Conservation (phyloP, 208 protist species). For the Trypanosoma scelopori region DNA sequence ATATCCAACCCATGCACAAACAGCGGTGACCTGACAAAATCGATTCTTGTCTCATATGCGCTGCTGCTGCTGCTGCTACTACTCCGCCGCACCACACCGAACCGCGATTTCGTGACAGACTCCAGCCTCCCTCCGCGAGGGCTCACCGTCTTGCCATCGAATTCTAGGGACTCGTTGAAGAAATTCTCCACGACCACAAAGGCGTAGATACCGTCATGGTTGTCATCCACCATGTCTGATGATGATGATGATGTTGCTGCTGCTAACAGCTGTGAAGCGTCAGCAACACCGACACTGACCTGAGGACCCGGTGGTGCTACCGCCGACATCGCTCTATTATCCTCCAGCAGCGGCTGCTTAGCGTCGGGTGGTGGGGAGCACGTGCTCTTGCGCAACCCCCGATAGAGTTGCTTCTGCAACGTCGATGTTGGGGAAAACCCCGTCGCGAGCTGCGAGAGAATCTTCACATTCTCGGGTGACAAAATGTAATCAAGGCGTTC, state of each 20-base stretch:
- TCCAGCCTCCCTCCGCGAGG: constrained; percentile 46
- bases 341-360: neutral
- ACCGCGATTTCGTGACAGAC: constrained; percentile 34
- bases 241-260: constrained; percentile 25
- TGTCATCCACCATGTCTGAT: constrained; percentile 1
- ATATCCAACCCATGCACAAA: constrained; percentile 58
- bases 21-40: constrained; percentile 54
- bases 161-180: constrained; percentile 35
- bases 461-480: constrained; percentile 66
- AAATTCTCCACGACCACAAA: constrained; percentile 56
- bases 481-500: constrained; percentile 73
- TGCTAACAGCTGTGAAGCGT: constrained; percentile 28
- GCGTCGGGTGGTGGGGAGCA: constrained; percentile 5
- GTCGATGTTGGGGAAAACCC: constrained; percentile 53
- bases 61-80: constrained; percentile 13
- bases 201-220: constrained; percentile 28
- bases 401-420: constrained; percentile 60
- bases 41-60: constrained; percentile 35
- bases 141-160: constrained; percentile 30
- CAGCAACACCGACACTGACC: neutral
- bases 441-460: constrained; percentile 42
- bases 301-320: constrained; percentile 4
- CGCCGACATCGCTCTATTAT: neutral
- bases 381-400: constrained; percentile 44
- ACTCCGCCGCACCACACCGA: constrained; percentile 21